A percentile compares a stretch with the other conserved stretches of the same genome.
These are phyloP conservation scores for Lupinus albus DNA, from an alignment of 306 rosid genomes.

Conservation along the genomic window DNA sequence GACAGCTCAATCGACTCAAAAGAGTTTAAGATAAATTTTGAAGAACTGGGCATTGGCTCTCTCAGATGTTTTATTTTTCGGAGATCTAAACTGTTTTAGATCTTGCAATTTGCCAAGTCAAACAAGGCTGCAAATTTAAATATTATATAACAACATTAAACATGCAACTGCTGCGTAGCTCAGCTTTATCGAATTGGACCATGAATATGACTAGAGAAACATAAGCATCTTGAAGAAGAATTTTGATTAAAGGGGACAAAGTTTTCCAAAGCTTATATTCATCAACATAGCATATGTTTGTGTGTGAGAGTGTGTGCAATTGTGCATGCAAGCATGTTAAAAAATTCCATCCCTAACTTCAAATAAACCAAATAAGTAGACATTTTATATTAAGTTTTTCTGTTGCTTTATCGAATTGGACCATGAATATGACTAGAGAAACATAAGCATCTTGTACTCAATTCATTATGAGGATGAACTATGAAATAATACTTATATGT, in stretches of 20 bases:
- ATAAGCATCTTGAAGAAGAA: background rate
- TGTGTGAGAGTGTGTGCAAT: background rate
- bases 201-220: slow-evolving; percentile 8
- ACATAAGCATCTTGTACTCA: background rate
- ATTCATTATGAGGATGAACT: background rate
- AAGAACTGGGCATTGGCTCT: slow-evolving; percentile 8
- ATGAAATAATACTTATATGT: background rate
- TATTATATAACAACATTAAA: slow-evolving; percentile 13
- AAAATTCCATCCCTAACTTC: slow-evolving; percentile 13
- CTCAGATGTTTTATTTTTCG: slow-evolving; percentile 16
- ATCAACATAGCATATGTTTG: background rate
- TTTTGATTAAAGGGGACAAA: background rate
- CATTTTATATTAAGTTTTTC: background rate
- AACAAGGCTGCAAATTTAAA: slow-evolving; percentile 8
- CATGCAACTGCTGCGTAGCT: slow-evolving; percentile 7
- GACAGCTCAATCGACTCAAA: slow-evolving; percentile 8
- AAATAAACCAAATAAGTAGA: slow-evolving; percentile 11
- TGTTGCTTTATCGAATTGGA: background rate
- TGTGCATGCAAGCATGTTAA: background rate
- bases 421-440: slow-evolving; percentile 11
- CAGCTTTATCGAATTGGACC: slow-evolving; percentile 5
- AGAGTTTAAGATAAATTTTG: slow-evolving; percentile 5
- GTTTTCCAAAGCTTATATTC: slow-evolving; percentile 13
- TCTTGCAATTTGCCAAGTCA: slow-evolving; percentile 23
- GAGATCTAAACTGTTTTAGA: background rate